phyloP scores from a whole-genome alignment of 2,329 filamentous ascomycete species.

The Aspergillus aculeatinus region DNA sequence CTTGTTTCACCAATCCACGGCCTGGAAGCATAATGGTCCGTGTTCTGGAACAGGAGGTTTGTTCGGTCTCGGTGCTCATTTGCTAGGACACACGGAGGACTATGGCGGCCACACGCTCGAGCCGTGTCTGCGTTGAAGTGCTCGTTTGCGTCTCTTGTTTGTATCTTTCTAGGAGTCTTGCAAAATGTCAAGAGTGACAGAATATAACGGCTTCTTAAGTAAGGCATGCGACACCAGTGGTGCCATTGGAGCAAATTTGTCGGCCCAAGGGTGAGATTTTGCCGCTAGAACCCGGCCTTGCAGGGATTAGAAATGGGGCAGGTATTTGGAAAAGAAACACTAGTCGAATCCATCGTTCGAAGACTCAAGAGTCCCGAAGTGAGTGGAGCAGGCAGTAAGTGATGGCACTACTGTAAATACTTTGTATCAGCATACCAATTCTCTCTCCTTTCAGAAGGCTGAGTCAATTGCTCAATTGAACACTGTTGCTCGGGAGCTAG shows the following conservation, averaged over 20 bases:
- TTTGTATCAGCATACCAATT: background rate
- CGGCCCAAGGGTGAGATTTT: background rate
- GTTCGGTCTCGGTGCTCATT: background rate
- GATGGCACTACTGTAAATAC: background rate
- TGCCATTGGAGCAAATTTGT: background rate
- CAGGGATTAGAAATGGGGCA: background rate
- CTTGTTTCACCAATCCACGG: background rate
- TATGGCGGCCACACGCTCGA: background rate
- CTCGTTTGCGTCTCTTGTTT: background rate
- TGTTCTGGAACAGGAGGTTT: conserved; percentile 7
- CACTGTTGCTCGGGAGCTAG: too few relatives aligned
- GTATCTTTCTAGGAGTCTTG: background rate
- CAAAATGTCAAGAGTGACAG: too few relatives aligned
- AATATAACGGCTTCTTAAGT: too few relatives aligned
- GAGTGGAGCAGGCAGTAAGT: background rate
- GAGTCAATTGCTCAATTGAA: too few relatives aligned
- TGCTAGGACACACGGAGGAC: background rate
- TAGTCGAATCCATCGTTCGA: background rate
- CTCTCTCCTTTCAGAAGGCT: background rate
- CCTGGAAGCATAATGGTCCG: background rate
- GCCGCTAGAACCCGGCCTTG: background rate
- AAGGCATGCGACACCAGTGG: background rate
- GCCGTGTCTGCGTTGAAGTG: background rate
- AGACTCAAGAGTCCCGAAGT: background rate
- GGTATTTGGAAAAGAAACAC: background rate